These are phyloP conservation scores for Astragalus glycyphyllos DNA, from an alignment of 306 rosid species.

Conservation along the genomic window DNA sequence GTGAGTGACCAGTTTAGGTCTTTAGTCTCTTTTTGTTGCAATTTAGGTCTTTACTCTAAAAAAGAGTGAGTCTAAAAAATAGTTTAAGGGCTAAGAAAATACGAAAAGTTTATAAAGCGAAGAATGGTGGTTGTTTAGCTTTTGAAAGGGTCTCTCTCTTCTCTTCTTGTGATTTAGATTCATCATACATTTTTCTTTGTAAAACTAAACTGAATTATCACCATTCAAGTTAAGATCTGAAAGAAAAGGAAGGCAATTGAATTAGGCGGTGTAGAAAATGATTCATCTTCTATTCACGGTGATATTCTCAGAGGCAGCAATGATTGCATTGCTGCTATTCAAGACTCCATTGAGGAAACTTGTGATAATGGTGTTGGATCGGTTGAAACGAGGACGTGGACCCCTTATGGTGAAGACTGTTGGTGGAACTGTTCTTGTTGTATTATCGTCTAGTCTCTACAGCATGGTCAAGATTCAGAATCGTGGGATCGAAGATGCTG, in stretches of 20 bases:
- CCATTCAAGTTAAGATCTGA: neutral
- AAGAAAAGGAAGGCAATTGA: conserved; percentile 38
- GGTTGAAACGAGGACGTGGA: conserved; percentile 82
- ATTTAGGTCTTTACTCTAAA: no score
- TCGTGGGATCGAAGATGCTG: conserved; percentile 69
- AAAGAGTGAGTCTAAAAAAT: conserved; percentile 2
- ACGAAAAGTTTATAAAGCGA: conserved; percentile 10
- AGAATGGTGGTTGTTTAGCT: conserved; percentile 1
- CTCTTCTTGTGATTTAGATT: conserved; percentile 17
- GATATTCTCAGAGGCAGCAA: conserved; percentile 65
- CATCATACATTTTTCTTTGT: conserved; percentile 7
- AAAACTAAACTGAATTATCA: conserved; percentile 13
- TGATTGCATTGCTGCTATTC: conserved; percentile 64
- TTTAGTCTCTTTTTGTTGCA: no score
- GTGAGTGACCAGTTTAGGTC: no score
- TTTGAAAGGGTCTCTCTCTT: conserved; percentile 34
- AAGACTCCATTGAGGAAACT: conserved; percentile 88
- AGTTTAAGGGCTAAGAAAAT: conserved; percentile 21
- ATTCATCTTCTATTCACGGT: conserved; percentile 66
- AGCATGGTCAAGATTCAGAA: conserved; percentile 65
- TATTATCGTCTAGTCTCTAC: conserved; percentile 59
- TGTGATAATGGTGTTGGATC: conserved; percentile 73
- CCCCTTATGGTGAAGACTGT: conserved; percentile 82
- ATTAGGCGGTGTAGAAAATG: conserved; percentile 50
- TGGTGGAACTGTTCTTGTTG: conserved; percentile 61